Evolutionary conservation across 2,329 filamentous ascomycete species (phyloP).

Genomic region (Penicillium expansum): DNA sequence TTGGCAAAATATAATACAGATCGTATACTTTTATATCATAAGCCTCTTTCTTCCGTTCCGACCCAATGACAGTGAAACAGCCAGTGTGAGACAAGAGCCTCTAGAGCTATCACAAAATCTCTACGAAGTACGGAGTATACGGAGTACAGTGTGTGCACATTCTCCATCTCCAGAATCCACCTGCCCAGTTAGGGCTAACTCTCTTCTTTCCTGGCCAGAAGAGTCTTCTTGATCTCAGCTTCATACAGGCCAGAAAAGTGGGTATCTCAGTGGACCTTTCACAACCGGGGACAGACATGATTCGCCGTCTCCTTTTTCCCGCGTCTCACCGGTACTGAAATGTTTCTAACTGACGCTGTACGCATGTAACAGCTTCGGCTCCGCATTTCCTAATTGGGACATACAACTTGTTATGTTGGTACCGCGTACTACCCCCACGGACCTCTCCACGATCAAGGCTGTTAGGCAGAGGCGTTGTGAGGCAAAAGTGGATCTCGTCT

Average conservation of each 20-base stretch:
- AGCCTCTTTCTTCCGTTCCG: neutral
- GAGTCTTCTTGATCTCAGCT: slow-evolving; percentile 21
- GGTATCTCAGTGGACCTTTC: slow-evolving; percentile 13
- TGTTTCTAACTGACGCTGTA: slow-evolving; percentile 1
- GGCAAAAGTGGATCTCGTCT: slow-evolving; percentile 1
- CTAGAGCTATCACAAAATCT: neutral
- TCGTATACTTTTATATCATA: neutral
- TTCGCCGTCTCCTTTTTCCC: slow-evolving; percentile 9
- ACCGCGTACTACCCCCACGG: slow-evolving; percentile 5
- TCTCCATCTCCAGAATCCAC: slow-evolving; percentile 8
- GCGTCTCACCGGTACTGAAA: slow-evolving; percentile 18
- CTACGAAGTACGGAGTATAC: neutral
- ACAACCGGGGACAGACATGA: slow-evolving; percentile 6
- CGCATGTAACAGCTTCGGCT: neutral
- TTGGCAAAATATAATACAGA: neutral
- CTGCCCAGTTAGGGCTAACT: slow-evolving; percentile 7
- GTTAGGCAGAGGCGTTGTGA: neutral
- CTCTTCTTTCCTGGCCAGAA: slow-evolving; percentile 1
- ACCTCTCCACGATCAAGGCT: neutral
- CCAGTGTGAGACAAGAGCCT: neutral
- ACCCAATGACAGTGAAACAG: neutral
- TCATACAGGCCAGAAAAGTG: neutral
- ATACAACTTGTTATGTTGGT: neutral
- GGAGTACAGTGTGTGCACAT: neutral
- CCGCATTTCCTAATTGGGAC: slow-evolving; percentile 3